A percentile compares a stretch with the other conserved stretches of the same genome.
Conservation (phyloP, 2,329 filamentous ascomycete species). For the Davidsoniella eucalypti region DNA sequence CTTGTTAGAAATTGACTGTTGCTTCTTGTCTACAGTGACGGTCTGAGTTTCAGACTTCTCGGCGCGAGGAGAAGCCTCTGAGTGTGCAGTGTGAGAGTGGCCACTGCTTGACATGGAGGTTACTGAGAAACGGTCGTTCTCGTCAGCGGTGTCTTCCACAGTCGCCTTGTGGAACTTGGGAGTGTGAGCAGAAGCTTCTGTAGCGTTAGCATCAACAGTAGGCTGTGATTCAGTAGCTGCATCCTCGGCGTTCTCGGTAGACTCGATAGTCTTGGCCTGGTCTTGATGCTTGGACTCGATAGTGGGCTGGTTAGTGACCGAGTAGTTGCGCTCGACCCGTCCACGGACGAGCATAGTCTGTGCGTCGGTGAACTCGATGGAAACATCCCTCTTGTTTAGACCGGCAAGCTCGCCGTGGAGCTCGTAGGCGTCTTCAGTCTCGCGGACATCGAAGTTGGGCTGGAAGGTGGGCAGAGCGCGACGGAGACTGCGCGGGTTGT, state of each 20-base stretch:
- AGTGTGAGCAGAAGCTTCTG: constrained; percentile 14
- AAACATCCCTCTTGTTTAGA: constrained; percentile 54
- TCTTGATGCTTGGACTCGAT: constrained; percentile 20
- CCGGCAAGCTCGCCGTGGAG: constrained; percentile 69
- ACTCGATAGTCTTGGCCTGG: constrained; percentile 22
- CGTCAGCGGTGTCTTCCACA: constrained; percentile 40
- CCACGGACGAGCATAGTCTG: constrained; percentile 59
- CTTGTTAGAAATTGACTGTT: background rate
- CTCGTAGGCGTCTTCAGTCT: constrained; percentile 52
- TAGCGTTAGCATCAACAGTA: constrained; percentile 45
- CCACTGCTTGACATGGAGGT: constrained; percentile 11
- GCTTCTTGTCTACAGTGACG: constrained; percentile 15
- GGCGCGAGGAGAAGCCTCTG: constrained; percentile 14
- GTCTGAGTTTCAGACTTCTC: constrained; percentile 23
- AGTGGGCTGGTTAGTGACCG: constrained; percentile 26
- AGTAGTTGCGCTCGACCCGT: constrained; percentile 47
- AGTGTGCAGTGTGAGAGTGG: constrained; percentile 8
- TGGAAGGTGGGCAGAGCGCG: constrained; percentile 40
- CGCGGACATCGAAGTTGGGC: constrained; percentile 64
- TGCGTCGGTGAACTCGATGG: constrained; percentile 63
- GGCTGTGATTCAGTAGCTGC: constrained; percentile 16
- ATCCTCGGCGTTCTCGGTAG: constrained; percentile 31
- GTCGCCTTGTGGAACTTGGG: constrained; percentile 37
- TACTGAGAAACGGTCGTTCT: constrained; percentile 16
- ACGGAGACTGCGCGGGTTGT: constrained; percentile 6